A percentile compares a stretch with the other conserved stretches of the same genome.
phyloP scores from a whole-genome alignment of 1,284 basidiomycete genomes.

The Vanrija humicola region DNA sequence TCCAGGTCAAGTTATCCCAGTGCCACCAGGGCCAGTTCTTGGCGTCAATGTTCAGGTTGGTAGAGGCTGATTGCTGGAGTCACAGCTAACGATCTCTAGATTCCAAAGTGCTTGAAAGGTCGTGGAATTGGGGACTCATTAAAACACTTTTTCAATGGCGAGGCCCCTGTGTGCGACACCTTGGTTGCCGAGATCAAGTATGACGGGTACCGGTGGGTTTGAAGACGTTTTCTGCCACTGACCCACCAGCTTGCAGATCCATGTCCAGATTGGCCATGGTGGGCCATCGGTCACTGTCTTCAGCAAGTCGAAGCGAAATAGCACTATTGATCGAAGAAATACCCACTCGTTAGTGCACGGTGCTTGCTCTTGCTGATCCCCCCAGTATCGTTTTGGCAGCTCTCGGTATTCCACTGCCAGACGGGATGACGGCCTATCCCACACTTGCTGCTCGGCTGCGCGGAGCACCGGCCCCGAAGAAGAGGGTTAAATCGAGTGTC shows the following conservation, averaged over 20 bases:
- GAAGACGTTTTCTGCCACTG: background rate
- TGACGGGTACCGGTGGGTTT: conserved; percentile 69
- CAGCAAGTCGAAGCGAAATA: conserved; percentile 77
- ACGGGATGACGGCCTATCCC: conserved; percentile 20
- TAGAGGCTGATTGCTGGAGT: background rate
- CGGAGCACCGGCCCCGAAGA: background rate
- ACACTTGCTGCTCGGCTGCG: conserved; percentile 6
- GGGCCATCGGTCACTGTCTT: conserved; percentile 64
- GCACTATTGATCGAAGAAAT: conserved; percentile 65
- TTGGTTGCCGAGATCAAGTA: conserved; percentile 86
- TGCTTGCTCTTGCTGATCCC: conserved; percentile 5
- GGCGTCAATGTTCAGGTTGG: conserved; percentile 59
- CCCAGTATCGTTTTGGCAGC: conserved; percentile 61
- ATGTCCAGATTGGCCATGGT: conserved; percentile 57
- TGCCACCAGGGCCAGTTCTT: conserved; percentile 45
- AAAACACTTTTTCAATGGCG: conserved; percentile 48
- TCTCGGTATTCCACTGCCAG: conserved; percentile 53
- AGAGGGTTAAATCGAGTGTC: conserved; percentile 43
- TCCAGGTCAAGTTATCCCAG: background rate
- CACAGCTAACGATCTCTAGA: conserved; percentile 49
- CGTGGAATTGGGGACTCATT: conserved; percentile 59
- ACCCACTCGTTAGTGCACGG: conserved; percentile 59
- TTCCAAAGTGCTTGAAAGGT: conserved; percentile 75
- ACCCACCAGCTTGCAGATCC: conserved; percentile 64
- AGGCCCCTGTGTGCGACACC: conserved; percentile 19